Base-by-base conservation (phyloP, 23 red algal genomes). In the Gracilaria domingensis region DNA sequence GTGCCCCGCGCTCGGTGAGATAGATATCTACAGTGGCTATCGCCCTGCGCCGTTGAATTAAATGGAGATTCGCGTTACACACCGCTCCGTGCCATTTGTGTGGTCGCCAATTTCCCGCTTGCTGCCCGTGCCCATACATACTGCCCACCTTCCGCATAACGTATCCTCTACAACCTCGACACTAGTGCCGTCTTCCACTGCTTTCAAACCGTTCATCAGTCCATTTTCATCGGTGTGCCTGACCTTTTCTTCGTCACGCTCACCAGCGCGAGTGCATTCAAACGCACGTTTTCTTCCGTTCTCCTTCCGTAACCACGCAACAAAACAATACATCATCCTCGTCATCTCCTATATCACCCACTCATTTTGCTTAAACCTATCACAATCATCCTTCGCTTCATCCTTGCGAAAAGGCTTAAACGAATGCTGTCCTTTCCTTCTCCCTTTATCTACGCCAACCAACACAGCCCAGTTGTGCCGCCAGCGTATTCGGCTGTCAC, bases 271-370 rank as follows among this genome's bases (percentile, higher is more conserved):
- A 62, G 59, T 62, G 59, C 26, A 30, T 30, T 29, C 59, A 62
- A 29, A 62, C 59, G 24, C n/a, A n/a, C n/a, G n/a, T n/a, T 62
- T 62, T 62, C 21, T 45, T 62, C 59, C 59, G 21, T 62, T 29
- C 59, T 25, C 8, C 59, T 30, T 62, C 26, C 59, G 26, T 62
- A 18, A 59, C 55, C 55, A 59, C 55, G 51, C 17, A 55, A 1
- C 51, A 55, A 20, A 55, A 55, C 51, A 55, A 55, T 55, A 55
- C 51, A 55, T 30, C 59, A 62, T 29, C 59, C 59, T 62, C 59
- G 59, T 11, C 8, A 29, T 62, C 59, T 62, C 59, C 21, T 2
- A 62, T 62, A 62, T 62, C 59, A 62, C 59, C 59, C 59, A 62
- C 59, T 12, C 59, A 18, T 62, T 62, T 62, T 62, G 26, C 59